Base-by-base conservation (phyloP, 2,329 filamentous ascomycete species). In the Fusarium lateritium region DNA sequence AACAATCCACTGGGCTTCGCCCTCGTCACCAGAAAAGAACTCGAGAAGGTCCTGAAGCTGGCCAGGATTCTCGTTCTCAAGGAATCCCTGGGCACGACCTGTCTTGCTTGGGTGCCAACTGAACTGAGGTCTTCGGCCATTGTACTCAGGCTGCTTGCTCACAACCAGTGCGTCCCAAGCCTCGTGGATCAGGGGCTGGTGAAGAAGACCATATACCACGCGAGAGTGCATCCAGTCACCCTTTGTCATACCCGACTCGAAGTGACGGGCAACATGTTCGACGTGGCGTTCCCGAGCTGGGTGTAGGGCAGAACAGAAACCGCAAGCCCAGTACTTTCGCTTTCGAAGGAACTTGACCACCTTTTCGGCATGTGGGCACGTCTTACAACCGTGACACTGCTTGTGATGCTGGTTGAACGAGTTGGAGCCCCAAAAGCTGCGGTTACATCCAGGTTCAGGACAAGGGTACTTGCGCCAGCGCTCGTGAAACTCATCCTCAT, bases 401-500 rank as follows among this genome's bases (percentile, higher is more conserved):
- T 88, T 89, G 79, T 91, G 88, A 68, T 91, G 89, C 76, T 90
- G 88, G 69, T 90, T 89, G 77, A 91, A 91, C 6, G 88, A 89
- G 76, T 91, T 91, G 69, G 88, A 87, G 11, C 88, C 88, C 83
- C 88, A 90, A 77, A 91, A 90, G 73, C 88, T 88, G 72, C 89
- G 87, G 77, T 90, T 90, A 79, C 89, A 91, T 69, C 82, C 82
- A 10, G 82, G 82, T 69, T 89, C 88, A 7, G 89, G 88, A 72
- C 89, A 91, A 14, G 88, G 88, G 76, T 90, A 91, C 74, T 89
- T 90, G 67, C 89, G 86, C 81, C 88, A 88, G 56, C 89, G 87
- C 80, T 91, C 89, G 77, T 91, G 89, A 73, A 91, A 90, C 77
- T 90, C 88, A 71, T 91, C 89, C 75, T 91, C 88, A 77, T 92